Base-by-base conservation (phyloP, 495 filamentous ascomycete genomes). In the Penicillium tannophilum region DNA sequence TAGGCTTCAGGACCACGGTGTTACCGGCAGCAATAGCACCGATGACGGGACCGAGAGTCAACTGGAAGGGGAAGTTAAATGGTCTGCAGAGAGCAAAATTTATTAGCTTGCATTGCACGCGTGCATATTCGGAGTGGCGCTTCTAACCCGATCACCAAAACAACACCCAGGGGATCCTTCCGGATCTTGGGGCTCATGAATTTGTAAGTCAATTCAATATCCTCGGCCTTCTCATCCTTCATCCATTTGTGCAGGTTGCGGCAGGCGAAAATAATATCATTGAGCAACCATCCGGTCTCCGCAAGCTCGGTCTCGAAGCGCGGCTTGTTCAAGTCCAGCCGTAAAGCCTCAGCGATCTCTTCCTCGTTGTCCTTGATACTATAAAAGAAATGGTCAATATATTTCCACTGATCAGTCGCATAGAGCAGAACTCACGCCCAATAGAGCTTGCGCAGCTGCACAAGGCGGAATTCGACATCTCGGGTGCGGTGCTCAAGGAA, bases 21-120 rank as follows among this genome's bases (percentile, higher is more conserved):
- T 92, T 95, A 55, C 94, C 94, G 23, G 92, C 93, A 28, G 88
- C 87, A 59, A 97, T 97, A 56, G 93, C 94, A 53, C 93, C 94
- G 50, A 97, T 82, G 35, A 95, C 68, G 12, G 94, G 93, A 8
- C 84, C 83, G 24, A 98, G 63, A 26, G 86, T 82, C 17, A 97
- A 79, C 67, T 92, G 88, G 65, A 96, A 74, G 43, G 94, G 94
- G 73, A 89, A 96, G 79, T 98, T 98, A 79, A 89, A 98, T 44
- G 92, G 82, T 48, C 86, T 88, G 44, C 46, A 50, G 10, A 20
- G 42, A 50, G 10, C 47, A 46, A 43, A 8, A 62, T n/a, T 14
- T 55, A 26, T 67, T 61, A 64, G 54, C 49, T 55, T 63, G 0
- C 26, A 19, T 31, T 33, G 12, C 11, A 10, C 23, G 16, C 30